A percentile compares a stretch with the other conserved stretches of the same genome.
Evolutionary conservation across 176 grass and related monocot genomes (phyloP).

Genomic region (Hsuehochloa calcarea): DNA sequence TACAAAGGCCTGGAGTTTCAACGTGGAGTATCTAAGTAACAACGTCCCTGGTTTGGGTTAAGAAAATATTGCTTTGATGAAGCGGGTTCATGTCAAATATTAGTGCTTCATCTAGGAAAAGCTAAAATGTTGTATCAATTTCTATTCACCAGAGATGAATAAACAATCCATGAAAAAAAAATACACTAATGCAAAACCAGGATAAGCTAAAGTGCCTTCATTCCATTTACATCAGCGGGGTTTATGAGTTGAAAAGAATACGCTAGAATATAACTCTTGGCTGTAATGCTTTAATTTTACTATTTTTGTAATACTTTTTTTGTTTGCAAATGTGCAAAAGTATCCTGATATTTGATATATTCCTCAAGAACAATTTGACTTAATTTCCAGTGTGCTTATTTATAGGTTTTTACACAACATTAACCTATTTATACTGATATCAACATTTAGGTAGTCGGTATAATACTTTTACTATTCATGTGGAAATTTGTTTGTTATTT

Average conservation of each 20-base stretch:
- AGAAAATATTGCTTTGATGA: background rate
- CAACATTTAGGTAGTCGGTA: too few relatives aligned
- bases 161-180: background rate
- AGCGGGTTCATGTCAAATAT: background rate
- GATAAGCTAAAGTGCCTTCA: background rate
- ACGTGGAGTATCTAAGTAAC: background rate
- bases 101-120: background rate
- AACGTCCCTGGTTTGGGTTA: background rate
- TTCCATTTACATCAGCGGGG: background rate
- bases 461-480: too few relatives aligned
- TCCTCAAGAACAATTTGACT: background rate
- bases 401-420: conserved; percentile 35
- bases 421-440: too few relatives aligned
- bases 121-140: background rate
- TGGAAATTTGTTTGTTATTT: too few relatives aligned
- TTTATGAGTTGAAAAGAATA: background rate
- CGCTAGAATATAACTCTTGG: background rate
- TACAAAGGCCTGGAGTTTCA: background rate
- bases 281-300: background rate
- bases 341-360: background rate
- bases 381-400: background rate
- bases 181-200: too few relatives aligned
- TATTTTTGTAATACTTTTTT: background rate
- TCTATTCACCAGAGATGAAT: background rate
- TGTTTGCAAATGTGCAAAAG: background rate